Percentiles rank a stretch among this genome's conserved stretches.
These are phyloP conservation scores for Yarrowia hollandica DNA, from an alignment of 805 yeast genomes.

Conservation along the genomic window DNA sequence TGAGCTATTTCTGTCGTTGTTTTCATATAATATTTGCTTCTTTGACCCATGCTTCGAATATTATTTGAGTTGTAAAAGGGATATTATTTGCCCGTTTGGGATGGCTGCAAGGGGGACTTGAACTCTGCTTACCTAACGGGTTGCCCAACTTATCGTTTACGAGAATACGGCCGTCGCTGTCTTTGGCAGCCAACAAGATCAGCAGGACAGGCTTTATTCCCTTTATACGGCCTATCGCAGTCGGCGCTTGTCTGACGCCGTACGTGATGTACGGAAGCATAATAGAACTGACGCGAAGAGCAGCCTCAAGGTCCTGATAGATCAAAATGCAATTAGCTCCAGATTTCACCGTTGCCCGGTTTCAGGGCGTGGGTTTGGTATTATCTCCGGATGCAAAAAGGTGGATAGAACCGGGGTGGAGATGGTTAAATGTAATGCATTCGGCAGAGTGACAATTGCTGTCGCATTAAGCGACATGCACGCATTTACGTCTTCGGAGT, in stretches of 20 bases:
- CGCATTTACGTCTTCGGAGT: background rate
- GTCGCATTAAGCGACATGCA: background rate
- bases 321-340: too few species aligned
- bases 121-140: background rate
- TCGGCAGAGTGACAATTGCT: background rate
- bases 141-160: background rate
- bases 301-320: too few species aligned
- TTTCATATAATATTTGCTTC: background rate
- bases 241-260: background rate
- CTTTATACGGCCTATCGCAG: background rate
- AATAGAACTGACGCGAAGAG: background rate
- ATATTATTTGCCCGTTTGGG: background rate
- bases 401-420: background rate
- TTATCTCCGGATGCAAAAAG: background rate
- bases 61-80: constrained; percentile 12
- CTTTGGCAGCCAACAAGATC: background rate
- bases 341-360: too few species aligned
- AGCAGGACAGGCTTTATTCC: background rate
- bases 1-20: background rate
- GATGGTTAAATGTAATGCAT: too few species aligned
- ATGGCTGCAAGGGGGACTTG: constrained; percentile 18
- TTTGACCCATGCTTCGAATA: background rate
- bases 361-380: background rate
- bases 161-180: background rate
- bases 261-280: background rate